A percentile compares a stretch with the other conserved stretches of the same genome.
Conservation (phyloP, 768 basidiomycete species). For the Boletales sp. region DNA sequence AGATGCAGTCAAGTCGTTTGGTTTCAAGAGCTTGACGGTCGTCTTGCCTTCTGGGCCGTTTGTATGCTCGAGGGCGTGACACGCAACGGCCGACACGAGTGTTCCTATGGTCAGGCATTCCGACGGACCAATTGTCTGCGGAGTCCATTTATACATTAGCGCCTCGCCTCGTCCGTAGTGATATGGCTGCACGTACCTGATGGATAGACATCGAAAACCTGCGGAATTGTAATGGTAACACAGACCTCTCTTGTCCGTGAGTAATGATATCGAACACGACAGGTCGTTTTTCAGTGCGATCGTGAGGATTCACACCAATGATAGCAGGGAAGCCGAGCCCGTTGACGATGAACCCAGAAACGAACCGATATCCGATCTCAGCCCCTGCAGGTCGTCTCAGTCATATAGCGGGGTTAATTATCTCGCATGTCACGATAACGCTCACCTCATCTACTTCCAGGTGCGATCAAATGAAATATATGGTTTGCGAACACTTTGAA, state of each 20-base stretch:
- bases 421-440: constrained; percentile 45
- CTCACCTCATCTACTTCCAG: constrained; percentile 34
- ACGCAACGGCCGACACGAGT: constrained; percentile 58
- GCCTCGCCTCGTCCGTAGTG: background rate
- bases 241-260: background rate
- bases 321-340: constrained; percentile 51
- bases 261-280: constrained; percentile 52
- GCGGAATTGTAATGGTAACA: constrained; percentile 15
- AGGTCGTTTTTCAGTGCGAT: constrained; percentile 61
- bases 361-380: constrained; percentile 14
- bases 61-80: constrained; percentile 37
- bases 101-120: constrained; percentile 67
- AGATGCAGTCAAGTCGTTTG: constrained; percentile 60
- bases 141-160: background rate
- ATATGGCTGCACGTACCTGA: constrained; percentile 3
- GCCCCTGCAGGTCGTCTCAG: constrained; percentile 36
- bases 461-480: constrained; percentile 40
- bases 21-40: constrained; percentile 62
- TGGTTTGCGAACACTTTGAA: constrained; percentile 43
- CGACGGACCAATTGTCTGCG: constrained; percentile 46
- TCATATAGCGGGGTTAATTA: constrained; percentile 41
- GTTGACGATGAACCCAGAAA: constrained; percentile 25
- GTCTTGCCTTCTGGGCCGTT: constrained; percentile 27
- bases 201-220: constrained; percentile 33
- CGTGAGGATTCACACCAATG: constrained; percentile 66